phyloP scores from a whole-genome alignment of 2,329 filamentous ascomycete genomes.

The Cercospora janseana region DNA sequence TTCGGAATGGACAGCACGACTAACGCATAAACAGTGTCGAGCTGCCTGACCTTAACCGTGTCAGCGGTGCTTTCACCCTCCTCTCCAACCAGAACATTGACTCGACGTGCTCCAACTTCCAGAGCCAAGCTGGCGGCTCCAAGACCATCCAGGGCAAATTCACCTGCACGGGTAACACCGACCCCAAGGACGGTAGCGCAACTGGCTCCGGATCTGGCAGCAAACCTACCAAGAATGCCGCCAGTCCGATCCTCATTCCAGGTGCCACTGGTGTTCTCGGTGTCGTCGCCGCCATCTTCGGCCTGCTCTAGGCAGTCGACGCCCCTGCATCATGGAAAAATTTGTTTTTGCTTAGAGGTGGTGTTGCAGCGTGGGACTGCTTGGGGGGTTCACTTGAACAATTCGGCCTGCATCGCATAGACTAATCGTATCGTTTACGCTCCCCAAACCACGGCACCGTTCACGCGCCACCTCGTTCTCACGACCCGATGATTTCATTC shows the following conservation, averaged over 20 bases:
- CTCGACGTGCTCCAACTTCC: conserved; percentile 43
- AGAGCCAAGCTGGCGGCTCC: conserved; percentile 41
- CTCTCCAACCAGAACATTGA: conserved; percentile 47
- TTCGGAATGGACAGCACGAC: conserved; percentile 12
- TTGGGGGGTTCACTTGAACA: conserved; percentile 27
- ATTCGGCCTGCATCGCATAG: conserved; percentile 32
- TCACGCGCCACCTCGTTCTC: conserved; percentile 21
- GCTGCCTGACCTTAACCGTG: conserved; percentile 56
- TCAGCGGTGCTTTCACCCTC: conserved; percentile 53
- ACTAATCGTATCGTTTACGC: conserved; percentile 38
- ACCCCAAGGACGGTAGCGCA: conserved; percentile 38
- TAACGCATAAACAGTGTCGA: conserved; percentile 58
- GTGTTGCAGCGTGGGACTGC: conserved; percentile 23
- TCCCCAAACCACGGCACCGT: conserved; percentile 22
- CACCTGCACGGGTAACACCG: conserved; percentile 42
- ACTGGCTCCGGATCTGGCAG: conserved; percentile 31
- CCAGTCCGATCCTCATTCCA: conserved; percentile 43
- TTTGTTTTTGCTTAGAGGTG: conserved; percentile 26
- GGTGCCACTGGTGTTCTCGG: conserved; percentile 47
- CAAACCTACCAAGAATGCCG: conserved; percentile 38
- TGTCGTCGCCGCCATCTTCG: conserved; percentile 49
- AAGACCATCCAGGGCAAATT: conserved; percentile 46
- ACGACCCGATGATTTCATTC: conserved; percentile 24
- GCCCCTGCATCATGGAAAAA: conserved; percentile 15
- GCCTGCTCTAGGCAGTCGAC: conserved; percentile 42